phyloP scores from a whole-genome alignment of 495 filamentous ascomycete genomes.

The Chaetomium fimeti region DNA sequence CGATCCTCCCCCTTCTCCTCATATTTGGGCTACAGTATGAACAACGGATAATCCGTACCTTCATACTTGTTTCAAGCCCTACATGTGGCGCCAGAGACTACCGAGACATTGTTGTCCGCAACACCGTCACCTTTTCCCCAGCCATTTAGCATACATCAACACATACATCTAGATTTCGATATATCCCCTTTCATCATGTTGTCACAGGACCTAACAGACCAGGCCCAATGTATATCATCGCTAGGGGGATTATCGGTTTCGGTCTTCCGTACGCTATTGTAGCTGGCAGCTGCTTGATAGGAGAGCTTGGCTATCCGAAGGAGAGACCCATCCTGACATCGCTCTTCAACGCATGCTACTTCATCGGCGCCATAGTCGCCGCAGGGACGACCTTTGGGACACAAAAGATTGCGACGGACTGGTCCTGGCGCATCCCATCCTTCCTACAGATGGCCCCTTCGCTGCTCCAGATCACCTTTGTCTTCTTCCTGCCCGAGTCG shows the following conservation, averaged over 20 bases:
- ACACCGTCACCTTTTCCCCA: no score
- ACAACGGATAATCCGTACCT: no score
- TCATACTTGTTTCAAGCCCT: no score
- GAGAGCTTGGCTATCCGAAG: conserved; percentile 64
- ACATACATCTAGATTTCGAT: no score
- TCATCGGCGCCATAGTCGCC: conserved; percentile 60
- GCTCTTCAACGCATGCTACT: conserved; percentile 66
- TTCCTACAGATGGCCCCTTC: conserved; percentile 56
- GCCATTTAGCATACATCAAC: no score
- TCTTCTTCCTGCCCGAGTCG: conserved; percentile 60
- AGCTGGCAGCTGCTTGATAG: conserved; percentile 60
- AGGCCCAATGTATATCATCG: conserved; percentile 58
- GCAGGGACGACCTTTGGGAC: conserved; percentile 59
- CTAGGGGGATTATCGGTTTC: conserved; percentile 62
- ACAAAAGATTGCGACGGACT: conserved; percentile 53
- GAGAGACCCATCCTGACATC: conserved; percentile 63
- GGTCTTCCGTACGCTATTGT: conserved; percentile 63
- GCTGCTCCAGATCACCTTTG: conserved; percentile 55
- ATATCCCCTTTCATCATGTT: no score
- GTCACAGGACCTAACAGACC: background rate
- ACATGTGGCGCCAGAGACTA: no score
- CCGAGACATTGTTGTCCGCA: no score
- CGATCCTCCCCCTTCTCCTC: no score
- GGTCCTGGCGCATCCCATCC: conserved; percentile 66
- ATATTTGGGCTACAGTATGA: no score